phyloP scores from a whole-genome alignment of 2,329 filamentous ascomycete species.

The Raffaelea albimanens region DNA sequence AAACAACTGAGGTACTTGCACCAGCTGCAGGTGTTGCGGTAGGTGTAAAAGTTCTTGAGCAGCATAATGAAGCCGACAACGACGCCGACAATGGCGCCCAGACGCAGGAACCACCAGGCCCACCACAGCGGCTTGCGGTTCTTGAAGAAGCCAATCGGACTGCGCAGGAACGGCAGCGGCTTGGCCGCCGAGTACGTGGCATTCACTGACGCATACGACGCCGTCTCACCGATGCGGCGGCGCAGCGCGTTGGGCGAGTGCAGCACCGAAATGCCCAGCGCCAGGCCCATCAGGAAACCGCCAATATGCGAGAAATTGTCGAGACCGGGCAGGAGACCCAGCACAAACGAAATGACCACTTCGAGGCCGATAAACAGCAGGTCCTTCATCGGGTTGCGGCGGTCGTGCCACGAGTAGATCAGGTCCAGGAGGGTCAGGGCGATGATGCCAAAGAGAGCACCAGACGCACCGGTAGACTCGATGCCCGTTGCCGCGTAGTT shows the following conservation, averaged over 20 bases:
- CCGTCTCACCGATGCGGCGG: conserved; percentile 60
- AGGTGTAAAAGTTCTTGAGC: conserved; percentile 83
- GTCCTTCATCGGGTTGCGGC: conserved; percentile 67
- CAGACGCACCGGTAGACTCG: conserved; percentile 81
- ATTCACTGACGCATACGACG: conserved; percentile 62
- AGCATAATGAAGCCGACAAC: conserved; percentile 79
- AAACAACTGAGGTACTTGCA: conserved; percentile 93
- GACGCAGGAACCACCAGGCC: conserved; percentile 89
- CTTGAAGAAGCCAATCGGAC: conserved; percentile 74
- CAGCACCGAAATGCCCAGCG: conserved; percentile 75
- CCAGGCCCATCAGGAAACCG: conserved; percentile 86
- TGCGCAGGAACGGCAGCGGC: conserved; percentile 47
- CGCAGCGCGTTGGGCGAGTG: conserved; percentile 79
- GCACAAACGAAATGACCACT: conserved; percentile 79
- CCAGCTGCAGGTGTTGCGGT: conserved; percentile 70
- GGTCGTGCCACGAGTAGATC: conserved; percentile 83
- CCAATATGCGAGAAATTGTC: conserved; percentile 98
- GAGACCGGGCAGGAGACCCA: conserved; percentile 82
- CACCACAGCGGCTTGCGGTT: conserved; percentile 91
- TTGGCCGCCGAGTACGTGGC: conserved; percentile 34
- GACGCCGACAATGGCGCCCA: conserved; percentile 66
- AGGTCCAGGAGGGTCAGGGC: conserved; percentile 83
- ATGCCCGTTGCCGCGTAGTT: conserved; percentile 81
- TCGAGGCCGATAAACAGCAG: conserved; percentile 81
- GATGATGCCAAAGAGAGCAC: conserved; percentile 83